Conservation (phyloP, 2,329 filamentous ascomycete genomes). For the Neofusicoccum ribis region DNA sequence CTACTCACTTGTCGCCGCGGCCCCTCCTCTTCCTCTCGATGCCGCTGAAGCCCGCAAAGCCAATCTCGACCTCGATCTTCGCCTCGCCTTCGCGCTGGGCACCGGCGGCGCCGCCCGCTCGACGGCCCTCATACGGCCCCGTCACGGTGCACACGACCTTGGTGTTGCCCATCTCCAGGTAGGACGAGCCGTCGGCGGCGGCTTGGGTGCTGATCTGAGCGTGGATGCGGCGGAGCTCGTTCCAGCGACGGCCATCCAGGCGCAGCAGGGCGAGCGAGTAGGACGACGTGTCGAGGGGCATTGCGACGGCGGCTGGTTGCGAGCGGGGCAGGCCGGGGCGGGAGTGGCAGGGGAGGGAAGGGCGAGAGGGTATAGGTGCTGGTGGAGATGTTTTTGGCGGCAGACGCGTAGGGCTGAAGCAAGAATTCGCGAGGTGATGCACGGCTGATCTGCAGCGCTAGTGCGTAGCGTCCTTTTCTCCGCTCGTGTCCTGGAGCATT, state of each 20-base stretch:
- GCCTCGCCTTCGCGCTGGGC: constrained; percentile 55
- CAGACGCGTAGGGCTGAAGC: constrained; percentile 1
- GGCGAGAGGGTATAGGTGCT: not conserved
- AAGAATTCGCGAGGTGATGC: constrained; percentile 8
- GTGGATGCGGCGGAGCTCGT: constrained; percentile 86
- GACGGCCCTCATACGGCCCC: constrained; percentile 73
- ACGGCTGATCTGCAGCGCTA: constrained; percentile 19
- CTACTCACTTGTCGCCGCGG: constrained; percentile 72
- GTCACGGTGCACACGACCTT: constrained; percentile 92
- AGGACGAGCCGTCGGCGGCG: constrained; percentile 87
- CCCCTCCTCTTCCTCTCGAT: constrained; percentile 78
- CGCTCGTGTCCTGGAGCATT: too few relatives aligned
- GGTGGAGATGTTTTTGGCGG: constrained; percentile 7
- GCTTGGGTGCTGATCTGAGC: constrained; percentile 91
- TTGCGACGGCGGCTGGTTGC: constrained; percentile 43
- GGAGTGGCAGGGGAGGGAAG: too few relatives aligned
- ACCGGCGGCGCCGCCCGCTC: constrained; percentile 43
- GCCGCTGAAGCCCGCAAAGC: constrained; percentile 83
- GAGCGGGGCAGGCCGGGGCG: not conserved
- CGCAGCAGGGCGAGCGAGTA: constrained; percentile 78
- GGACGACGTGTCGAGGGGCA: constrained; percentile 93
- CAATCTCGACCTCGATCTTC: constrained; percentile 76
- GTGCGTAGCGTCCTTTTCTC: too few relatives aligned
- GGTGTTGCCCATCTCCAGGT: constrained; percentile 96
- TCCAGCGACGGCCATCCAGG: constrained; percentile 82